Base-by-base conservation (phyloP, 2,329 filamentous ascomycete genomes). In the Penicillium sp. region DNA sequence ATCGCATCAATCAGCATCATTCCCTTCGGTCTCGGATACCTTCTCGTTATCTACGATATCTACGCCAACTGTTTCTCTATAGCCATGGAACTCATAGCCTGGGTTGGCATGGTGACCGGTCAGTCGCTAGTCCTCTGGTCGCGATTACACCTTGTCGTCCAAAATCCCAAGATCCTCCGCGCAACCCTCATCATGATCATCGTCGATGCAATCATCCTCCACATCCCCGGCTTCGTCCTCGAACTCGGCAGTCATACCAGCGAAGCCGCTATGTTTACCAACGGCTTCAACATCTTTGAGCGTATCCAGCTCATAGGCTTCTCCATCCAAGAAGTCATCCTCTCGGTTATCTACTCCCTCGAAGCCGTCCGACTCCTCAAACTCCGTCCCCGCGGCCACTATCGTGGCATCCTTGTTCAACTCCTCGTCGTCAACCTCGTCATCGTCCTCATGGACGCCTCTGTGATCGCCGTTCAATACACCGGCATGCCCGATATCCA, bases 251-350 rank as follows among this genome's bases (percentile, higher is more conserved):
- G 68, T 35, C 77, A 78, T 52, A 65, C 45, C 16, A 60, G 44
- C 8, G 44, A 64, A 50, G 62, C 62, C 0, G 16, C 19, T 1
- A 56, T 63, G 6, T 76, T 74, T 54, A 59, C 62, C 3, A 23
- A 57, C 0, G 75, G 67, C 2, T 80, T 78, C 62, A 70, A 74
- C 27, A 60, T 80, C 46, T 75, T 81, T 67, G 83, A 85, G 59
- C 80, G 81, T 61, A 73, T 85, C 11, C 82, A 85, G 62, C 75
- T 85, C 50, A 77, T 79, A 3, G 73, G 81, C 9, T 85, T 85
- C 66, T 83, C 80, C 55, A 37, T 83, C 6, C 83, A 85, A 66
- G 83, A 85, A 59, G 69, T 79, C 37, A 73, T 83, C 35, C 76
- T 85, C 44, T 83, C 82, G 1, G 65, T 70, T 0, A 69, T 83